phyloP scores from a whole-genome alignment of 495 filamentous ascomycete species.

The Penicillium psychrofluorescens region DNA sequence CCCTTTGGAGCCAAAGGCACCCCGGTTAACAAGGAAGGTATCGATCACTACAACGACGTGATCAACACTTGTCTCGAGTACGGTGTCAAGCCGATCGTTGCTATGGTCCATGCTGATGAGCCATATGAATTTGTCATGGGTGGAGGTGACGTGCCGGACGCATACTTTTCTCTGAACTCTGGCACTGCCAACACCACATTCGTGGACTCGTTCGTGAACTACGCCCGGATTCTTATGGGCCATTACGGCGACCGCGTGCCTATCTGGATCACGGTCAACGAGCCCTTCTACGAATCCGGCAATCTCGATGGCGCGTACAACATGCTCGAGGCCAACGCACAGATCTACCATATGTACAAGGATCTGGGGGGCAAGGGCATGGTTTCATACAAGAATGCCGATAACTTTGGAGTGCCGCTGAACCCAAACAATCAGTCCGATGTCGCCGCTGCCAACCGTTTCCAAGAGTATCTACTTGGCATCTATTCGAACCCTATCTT shows the following conservation, averaged over 20 bases:
- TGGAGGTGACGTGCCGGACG: no score
- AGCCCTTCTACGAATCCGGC: slow-evolving; percentile 26
- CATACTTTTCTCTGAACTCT: no score
- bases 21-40: slow-evolving; percentile 34
- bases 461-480: slow-evolving; percentile 33
- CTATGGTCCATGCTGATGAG: slow-evolving; percentile 24
- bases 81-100: slow-evolving; percentile 36
- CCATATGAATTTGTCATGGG: no score
- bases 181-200: slow-evolving; percentile 5
- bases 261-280: slow-evolving; percentile 41
- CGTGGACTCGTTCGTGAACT: slow-evolving; percentile 19
- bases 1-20: slow-evolving; percentile 35
- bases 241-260: slow-evolving; percentile 37
- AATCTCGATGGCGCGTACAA: slow-evolving; percentile 25
- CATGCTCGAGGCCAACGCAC: slow-evolving; percentile 30
- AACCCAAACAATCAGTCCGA: slow-evolving; percentile 26
- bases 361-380: slow-evolving; percentile 28
- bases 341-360: slow-evolving; percentile 35
- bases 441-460: slow-evolving; percentile 27
- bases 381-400: slow-evolving; percentile 32
- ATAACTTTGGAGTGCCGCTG: slow-evolving; percentile 34
- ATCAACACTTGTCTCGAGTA: slow-evolving; percentile 33
- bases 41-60: slow-evolving; percentile 41
- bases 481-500: slow-evolving; percentile 33
- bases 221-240: slow-evolving; percentile 16